Evolutionary conservation across 129 eudicot genomes (phyloP).

Genomic region (Artemisia tridentata): DNA sequence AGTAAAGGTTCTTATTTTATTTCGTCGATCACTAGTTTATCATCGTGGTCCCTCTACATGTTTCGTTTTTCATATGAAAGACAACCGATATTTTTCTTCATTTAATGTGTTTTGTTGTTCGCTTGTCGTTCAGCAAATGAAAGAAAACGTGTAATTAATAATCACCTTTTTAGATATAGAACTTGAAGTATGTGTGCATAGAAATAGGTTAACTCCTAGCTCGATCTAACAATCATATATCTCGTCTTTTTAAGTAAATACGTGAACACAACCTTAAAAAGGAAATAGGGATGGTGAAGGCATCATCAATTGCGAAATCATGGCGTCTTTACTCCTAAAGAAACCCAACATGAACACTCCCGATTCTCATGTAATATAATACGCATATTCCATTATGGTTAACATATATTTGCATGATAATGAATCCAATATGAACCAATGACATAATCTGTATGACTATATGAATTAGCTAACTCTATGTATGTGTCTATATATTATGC

Average conservation of each 20-base stretch:
- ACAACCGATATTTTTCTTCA: constrained; percentile 30
- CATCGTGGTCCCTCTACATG: constrained; percentile 31
- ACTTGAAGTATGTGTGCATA: constrained; percentile 23
- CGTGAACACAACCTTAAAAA: constrained; percentile 20
- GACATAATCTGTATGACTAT: no score
- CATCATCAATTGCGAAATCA: constrained; percentile 26
- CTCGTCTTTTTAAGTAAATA: constrained; percentile 36
- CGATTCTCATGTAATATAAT: constrained; percentile 11
- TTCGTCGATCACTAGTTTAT: constrained; percentile 6
- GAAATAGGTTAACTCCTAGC: constrained; percentile 17
- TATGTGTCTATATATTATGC: no score
- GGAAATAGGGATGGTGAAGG: constrained; percentile 22
- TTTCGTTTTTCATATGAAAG: constrained; percentile 30
- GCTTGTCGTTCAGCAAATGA: constrained; percentile 13
- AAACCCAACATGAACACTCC: constrained; percentile 19
- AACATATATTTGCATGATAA: constrained; percentile 4
- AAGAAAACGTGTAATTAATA: constrained; percentile 20
- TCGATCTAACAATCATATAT: constrained; percentile 26
- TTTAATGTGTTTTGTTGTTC: constrained; percentile 31
- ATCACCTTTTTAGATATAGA: constrained; percentile 23
- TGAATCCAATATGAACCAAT: no score
- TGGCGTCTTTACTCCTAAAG: constrained; percentile 1
- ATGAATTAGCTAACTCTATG: no score
- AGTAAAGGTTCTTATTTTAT: background rate
- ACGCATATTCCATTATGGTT: constrained; percentile 18